Evolutionary conservation across 306 rosid species (phyloP), one percentile per base, ranked within the genome.

Genomic region (Inga leiocalycina): DNA sequence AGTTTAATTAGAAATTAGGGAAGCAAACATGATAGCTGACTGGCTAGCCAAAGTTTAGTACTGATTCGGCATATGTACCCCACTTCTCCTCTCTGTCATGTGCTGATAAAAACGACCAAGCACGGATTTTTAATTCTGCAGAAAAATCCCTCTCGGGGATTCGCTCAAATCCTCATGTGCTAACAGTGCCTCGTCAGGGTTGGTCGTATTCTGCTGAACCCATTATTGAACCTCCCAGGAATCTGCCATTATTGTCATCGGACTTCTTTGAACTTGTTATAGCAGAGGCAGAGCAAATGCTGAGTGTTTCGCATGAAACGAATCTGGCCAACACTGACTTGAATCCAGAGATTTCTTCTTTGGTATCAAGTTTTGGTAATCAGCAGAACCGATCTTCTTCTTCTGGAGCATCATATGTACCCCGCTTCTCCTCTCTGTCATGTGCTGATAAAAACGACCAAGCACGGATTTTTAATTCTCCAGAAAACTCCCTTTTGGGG

Each of bases 361-460:
- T 81, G 56, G 61, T 88, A 22, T 57, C 91, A 8, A 87, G 86
- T 85, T 84, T 82, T 15, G 87, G 83, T 22, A 54, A 86, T 87
- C 94, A 88, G 76, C 88, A 81, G 10, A 56, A 69, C 32, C 86
- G 86, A n/a, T 19, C 88, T 11, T 81, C 77, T 71, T 61, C 89
- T 19, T 81, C 86, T 84, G 51, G 51, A 8, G 82, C 88, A 22
- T 81, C 87, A 19, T 37, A 92, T 98, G 99, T 93, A 98, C 89
- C 99, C 98, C 92, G 99, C 99, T 95, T 95, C 99, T 95, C 98
- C 98, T 92, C 83, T 86, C 83, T 52, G 59, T 16, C 87, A 70
- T 73, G 84, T 51, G 87, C 86, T 81, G 83, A 75, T 77, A 88
- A 71, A 70, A 84, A 84, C 84, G 83, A 86, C 85, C 92, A 77